Evolutionary conservation across 2,329 filamentous ascomycete species (phyloP).

Genomic region (Fusarium sp.): DNA sequence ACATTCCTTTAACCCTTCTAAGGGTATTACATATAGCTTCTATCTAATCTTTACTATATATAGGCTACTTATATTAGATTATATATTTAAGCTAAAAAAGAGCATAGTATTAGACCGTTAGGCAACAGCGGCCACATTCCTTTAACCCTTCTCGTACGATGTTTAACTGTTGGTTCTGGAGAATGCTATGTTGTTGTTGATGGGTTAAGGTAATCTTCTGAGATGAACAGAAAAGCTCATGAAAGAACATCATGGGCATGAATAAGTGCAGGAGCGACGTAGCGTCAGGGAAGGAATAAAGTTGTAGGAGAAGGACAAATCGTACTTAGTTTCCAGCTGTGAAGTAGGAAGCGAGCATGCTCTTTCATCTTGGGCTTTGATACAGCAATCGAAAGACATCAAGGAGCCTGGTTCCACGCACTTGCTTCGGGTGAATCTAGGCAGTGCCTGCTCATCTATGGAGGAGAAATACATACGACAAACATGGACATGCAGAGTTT

Average conservation of each 20-base stretch:
- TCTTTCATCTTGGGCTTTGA: neutral
- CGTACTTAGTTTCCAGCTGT: neutral
- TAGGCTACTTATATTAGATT: no score
- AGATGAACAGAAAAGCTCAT: neutral
- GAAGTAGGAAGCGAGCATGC: neutral
- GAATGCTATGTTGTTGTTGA: neutral
- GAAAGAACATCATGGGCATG: neutral
- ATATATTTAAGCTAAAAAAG: no score
- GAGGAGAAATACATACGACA: neutral
- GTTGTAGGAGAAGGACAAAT: neutral
- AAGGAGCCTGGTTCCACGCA: neutral
- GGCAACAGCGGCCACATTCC: no score
- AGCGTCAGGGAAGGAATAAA: neutral
- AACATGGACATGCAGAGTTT: neutral
- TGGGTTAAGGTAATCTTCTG: neutral
- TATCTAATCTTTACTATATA: no score
- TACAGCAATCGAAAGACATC: neutral
- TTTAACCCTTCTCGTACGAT: neutral
- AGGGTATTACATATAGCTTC: no score
- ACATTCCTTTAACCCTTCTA: no score
- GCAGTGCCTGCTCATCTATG: neutral
- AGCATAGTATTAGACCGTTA: no score
- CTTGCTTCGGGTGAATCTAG: neutral
- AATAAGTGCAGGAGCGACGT: neutral
- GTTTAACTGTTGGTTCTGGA: neutral